Percentiles rank a stretch among this genome's conserved stretches.
Conservation (phyloP, 805 yeast species). For the Yarrowia alimentaria region DNA sequence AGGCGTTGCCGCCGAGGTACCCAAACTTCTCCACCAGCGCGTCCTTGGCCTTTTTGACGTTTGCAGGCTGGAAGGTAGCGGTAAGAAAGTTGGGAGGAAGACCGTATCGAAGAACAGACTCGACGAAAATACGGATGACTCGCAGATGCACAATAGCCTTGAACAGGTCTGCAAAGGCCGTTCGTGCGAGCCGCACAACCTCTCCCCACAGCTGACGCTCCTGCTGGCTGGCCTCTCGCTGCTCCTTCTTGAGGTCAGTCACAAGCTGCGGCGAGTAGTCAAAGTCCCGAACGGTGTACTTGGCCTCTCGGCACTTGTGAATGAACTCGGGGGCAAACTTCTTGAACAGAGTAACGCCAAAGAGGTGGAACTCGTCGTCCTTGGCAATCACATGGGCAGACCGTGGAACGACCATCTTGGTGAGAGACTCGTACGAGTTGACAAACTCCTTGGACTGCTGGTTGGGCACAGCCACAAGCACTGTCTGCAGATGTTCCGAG, state of each 20-base stretch:
- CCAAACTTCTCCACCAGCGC: conserved; percentile 76
- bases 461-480: conserved; percentile 87
- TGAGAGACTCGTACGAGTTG: conserved; percentile 68
- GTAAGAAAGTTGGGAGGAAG: conserved; percentile 86
- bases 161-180: conserved; percentile 86
- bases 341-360: conserved; percentile 79
- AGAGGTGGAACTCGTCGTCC: conserved; percentile 74
- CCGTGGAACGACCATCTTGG: conserved; percentile 87
- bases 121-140: conserved; percentile 83
- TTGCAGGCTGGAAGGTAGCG: conserved; percentile 42
- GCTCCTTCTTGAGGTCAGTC: conserved; percentile 77
- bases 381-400: conserved; percentile 66
- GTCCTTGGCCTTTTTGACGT: conserved; percentile 57
- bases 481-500: conserved; percentile 82
- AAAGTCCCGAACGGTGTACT: conserved; percentile 92
- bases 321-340: conserved; percentile 71
- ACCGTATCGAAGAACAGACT: conserved; percentile 92
- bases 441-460: conserved; percentile 58
- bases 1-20: conserved; percentile 88
- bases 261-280: conserved; percentile 75
- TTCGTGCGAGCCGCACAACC: conserved; percentile 73
- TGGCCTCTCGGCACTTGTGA: conserved; percentile 71
- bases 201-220: conserved; percentile 73
- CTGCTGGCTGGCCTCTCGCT: conserved; percentile 65
- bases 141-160: conserved; percentile 89